phyloP scores from a whole-genome alignment of 1,284 basidiomycete genomes.

The Cutaneotrichosporon sp. region DNA sequence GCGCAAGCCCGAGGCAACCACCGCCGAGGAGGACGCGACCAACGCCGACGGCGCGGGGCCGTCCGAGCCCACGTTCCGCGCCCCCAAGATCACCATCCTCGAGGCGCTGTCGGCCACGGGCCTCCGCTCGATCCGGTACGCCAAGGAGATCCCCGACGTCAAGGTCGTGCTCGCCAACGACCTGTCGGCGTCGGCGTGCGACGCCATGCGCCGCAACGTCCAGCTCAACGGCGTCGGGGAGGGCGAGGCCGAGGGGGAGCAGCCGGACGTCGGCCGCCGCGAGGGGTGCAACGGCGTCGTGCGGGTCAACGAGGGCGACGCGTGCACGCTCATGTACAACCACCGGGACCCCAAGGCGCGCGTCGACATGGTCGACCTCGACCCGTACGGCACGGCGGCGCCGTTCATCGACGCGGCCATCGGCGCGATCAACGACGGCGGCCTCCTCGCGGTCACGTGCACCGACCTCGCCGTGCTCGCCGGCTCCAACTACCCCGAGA shows the following conservation, averaged over 20 bases:
- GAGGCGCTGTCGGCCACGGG: conserved; percentile 97
- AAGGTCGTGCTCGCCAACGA: conserved; percentile 96
- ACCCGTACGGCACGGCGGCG: conserved; percentile 96
- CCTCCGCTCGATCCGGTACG: conserved; percentile 93
- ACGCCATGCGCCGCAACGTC: conserved; percentile 85
- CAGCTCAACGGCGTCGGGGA: conserved; percentile 77
- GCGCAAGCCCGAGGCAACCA: conserved; percentile 23
- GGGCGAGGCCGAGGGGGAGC: conserved; percentile 29
- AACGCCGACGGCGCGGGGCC: conserved; percentile 7
- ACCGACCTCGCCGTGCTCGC: conserved; percentile 94
- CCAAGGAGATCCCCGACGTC: conserved; percentile 91
- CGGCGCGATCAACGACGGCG: conserved; percentile 85
- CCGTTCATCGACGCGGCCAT: conserved; percentile 97
- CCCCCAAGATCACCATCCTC: conserved; percentile 76
- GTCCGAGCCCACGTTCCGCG: conserved; percentile 53
- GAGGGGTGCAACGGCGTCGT: conserved; percentile 62
- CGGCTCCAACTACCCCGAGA: conserved; percentile 93
- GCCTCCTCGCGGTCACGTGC: conserved; percentile 93
- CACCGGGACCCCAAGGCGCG: conserved; percentile 71
- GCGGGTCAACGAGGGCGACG: conserved; percentile 84
- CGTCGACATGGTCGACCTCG: conserved; percentile 93
- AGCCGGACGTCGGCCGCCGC: conserved; percentile 39
- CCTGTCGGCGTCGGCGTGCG: conserved; percentile 77
- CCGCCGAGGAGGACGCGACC: conserved; percentile 15
- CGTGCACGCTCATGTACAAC: conserved; percentile 89